Evolutionary conservation across 1,284 basidiomycete species (phyloP).

Genomic region (Moesziomyces sp.): DNA sequence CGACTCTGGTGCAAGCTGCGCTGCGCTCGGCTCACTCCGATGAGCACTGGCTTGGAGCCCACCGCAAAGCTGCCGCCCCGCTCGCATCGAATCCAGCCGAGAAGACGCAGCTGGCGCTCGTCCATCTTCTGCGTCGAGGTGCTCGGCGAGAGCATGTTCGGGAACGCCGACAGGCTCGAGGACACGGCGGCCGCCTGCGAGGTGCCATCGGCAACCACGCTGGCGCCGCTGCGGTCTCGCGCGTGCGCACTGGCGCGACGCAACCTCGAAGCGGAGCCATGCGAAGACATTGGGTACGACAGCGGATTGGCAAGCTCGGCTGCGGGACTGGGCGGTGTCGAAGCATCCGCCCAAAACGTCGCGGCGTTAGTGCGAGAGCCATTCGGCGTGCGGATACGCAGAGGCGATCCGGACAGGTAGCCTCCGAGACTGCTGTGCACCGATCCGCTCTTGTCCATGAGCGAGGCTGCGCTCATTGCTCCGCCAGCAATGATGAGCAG

Average conservation of each 20-base stretch:
- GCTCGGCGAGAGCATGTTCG: conserved; percentile 25
- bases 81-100: conserved; percentile 43
- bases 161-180: conserved; percentile 19
- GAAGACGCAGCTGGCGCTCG: conserved; percentile 34
- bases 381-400: conserved; percentile 39
- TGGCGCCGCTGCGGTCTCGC: conserved; percentile 33
- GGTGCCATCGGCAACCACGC: conserved; percentile 5
- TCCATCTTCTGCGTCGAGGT: conserved; percentile 26
- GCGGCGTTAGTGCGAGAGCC: conserved; percentile 37
- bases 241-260: conserved; percentile 35
- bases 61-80: conserved; percentile 31
- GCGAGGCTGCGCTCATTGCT: conserved; percentile 1
- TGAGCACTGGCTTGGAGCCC: conserved; percentile 4
- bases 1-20: conserved; percentile 15
- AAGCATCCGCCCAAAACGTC: conserved; percentile 39
- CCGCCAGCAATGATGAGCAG: conserved; percentile 25
- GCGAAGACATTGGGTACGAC: conserved; percentile 49
- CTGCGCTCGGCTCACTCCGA: conserved; percentile 28
- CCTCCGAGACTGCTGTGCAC: conserved; percentile 31
- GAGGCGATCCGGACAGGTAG: conserved; percentile 28
- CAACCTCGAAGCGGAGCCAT: conserved; percentile 34
- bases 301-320: conserved; percentile 32
- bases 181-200: conserved; percentile 17
- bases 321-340: conserved; percentile 44
- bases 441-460: conserved; percentile 37